Evolutionary conservation across 805 yeast genomes (phyloP), one percentile per base, ranked within the genome.

Genomic region (Monosporozyma yasuniensis): DNA sequence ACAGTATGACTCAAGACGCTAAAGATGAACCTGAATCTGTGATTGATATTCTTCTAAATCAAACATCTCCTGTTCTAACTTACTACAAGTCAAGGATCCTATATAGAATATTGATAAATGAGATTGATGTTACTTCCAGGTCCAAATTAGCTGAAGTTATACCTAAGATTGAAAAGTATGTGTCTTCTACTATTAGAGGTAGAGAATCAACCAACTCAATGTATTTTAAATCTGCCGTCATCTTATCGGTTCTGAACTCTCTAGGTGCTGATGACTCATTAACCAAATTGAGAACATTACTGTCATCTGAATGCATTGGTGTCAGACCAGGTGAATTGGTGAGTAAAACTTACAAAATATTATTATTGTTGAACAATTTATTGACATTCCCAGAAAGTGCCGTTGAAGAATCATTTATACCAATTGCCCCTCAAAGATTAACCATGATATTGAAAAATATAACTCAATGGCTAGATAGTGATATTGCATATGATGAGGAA

Each of bases 221-320:
- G 1, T 55, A 53, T 12, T 25, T 63, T 4, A 37, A 60, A 38
- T 52, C 72, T 1, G 63, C 78, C 10, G 58, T 75, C 7, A 32
- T 72, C 1, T 53, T 68, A 1, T 58, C 69, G 1, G 53, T 67
- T 6, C 46, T 69, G 4, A 64, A 67, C 8, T 73, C 72, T 27
- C 61, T 74, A 32, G 44, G 42, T 25, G 46, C 67, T 6, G 57
- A 72, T 1, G 47, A 65, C 0, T 61, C 73, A 9, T 70, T 78
- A 32, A 81, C 76, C 16, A 72, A 81, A 51, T 55, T 78, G 9
- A 74, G 89, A 54, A 84, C 81, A 54, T 72, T 73, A 49, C 68
- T 78, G n/a, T 80, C 81, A 12, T 79, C 90, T 1, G 88, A 83
- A 56, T 61, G 84, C 19, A 68, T 84, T 44, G 87, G 88, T 1